Evolutionary conservation across 768 basidiomycete genomes (phyloP), one percentile per base, ranked within the genome.

Genomic region (Amanita molliuscula): DNA sequence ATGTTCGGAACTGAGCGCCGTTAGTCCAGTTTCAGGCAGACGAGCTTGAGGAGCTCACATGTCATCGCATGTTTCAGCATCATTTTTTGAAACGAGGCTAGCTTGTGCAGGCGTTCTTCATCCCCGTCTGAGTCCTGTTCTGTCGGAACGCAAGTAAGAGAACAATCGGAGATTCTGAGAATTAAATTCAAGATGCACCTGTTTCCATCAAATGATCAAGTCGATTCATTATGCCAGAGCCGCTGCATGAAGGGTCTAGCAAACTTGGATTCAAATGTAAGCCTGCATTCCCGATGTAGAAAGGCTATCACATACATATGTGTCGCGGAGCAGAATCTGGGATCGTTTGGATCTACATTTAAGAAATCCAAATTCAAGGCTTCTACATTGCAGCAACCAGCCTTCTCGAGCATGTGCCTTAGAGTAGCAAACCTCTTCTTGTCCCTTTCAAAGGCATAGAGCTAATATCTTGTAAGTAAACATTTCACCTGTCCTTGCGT

Each of bases 21-120:
- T 53, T 44, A 50, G 21, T 48, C 52, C 47, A 54, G 26, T 9
- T 25, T 41, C 7, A 20, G 37, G 26, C 46, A 31, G 46, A 52
- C 9, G 40, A 40, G 49, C 48, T 48, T 37, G 37, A 47, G 8
- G 16, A 61, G 43, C 77, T 59, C 61, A 93, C 93, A 98, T 66
- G 82, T 84, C 85, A 99, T 93, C 15, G 96, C 95, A 61, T 98
- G 96, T 61, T 77, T 79, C 58, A 98, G 79, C 80, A 97, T 91
- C 65, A 77, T 74, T 29, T 92, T 73, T 59, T 99, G 96, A 65
- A 99, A 99, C 15, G 76, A 69, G 3, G 90, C 81, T 8, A 99
- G 77, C 57, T 90, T 92, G 55, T 78, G 74, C 40, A 99, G 72
- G 34, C 96, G 82, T 31, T 81, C 81, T 50, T 79, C 74, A 50